Percentiles rank a stretch among this genome's conserved stretches.
phyloP scores from a whole-genome alignment of 108 stramenopile genomes.

The Discostella stelligeroides region DNA sequence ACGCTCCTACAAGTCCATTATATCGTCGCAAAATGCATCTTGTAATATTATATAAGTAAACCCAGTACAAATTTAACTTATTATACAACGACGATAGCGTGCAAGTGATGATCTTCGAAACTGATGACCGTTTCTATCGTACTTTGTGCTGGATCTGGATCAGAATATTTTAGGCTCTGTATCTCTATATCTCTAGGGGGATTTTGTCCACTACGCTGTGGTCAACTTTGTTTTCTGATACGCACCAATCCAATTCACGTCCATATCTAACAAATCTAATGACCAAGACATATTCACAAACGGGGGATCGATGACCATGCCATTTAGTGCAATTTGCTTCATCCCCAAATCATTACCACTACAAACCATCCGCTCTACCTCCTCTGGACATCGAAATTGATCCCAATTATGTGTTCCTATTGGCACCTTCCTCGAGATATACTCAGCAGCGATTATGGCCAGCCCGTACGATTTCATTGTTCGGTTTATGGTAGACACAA shows the following conservation, averaged over 20 bases:
- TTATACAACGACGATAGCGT: too few species aligned
- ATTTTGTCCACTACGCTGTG: not conserved
- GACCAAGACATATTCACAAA: slow-evolving; percentile 74
- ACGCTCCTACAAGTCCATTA: too few species aligned
- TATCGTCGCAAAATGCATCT: too few species aligned
- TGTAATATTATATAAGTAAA: too few species aligned
- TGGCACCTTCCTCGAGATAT: slow-evolving; percentile 85
- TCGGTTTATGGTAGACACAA: slow-evolving; percentile 93
- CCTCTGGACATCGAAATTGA: slow-evolving; percentile 74
- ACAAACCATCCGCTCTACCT: slow-evolving; percentile 56
- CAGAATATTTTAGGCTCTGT: not conserved
- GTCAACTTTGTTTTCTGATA: slow-evolving; percentile 44
- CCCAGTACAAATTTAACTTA: too few species aligned
- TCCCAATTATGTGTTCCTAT: slow-evolving; percentile 92
- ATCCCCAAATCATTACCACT: slow-evolving; percentile 21
- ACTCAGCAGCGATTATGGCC: slow-evolving; percentile 93
- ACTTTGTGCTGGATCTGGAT: too few species aligned
- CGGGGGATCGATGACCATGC: slow-evolving; percentile 65
- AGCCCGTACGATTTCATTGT: slow-evolving; percentile 80
- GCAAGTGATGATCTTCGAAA: too few species aligned
- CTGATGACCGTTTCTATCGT: too few species aligned
- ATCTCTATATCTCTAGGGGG: too few species aligned
- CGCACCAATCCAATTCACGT: slow-evolving; percentile 88
- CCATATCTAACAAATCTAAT: slow-evolving; percentile 62
- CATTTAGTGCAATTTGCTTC: slow-evolving; percentile 44